These are phyloP conservation scores for Rachicladosporium sp. DNA, from an alignment of 2,329 filamentous ascomycete species.

Conservation along the genomic window DNA sequence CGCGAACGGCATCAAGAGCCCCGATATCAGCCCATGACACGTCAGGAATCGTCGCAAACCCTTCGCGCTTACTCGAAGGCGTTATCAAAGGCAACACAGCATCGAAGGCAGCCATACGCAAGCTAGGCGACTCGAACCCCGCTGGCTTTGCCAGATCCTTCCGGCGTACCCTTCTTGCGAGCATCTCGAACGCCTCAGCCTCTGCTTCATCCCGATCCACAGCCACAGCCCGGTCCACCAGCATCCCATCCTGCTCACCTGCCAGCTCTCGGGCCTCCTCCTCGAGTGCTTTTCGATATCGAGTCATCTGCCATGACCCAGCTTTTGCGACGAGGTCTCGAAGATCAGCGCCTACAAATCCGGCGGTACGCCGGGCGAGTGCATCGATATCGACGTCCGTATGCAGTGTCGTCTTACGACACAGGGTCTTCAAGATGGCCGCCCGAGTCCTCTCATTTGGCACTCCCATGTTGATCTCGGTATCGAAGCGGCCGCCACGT, in stretches of 20 bases:
- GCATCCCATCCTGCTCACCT: constrained; percentile 32
- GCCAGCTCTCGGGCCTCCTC: constrained; percentile 13
- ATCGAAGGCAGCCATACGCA: constrained; percentile 59
- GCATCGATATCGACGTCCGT: constrained; percentile 60
- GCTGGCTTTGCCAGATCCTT: constrained; percentile 38
- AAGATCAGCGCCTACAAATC: constrained; percentile 86
- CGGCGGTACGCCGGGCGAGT: constrained; percentile 78
- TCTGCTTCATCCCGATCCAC: constrained; percentile 39
- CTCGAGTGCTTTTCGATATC: constrained; percentile 43
- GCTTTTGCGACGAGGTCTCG: constrained; percentile 57
- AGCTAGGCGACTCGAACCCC: constrained; percentile 42
- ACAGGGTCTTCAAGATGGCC: constrained; percentile 64
- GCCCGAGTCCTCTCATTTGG: constrained; percentile 68
- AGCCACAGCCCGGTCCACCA: constrained; percentile 33
- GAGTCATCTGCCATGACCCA: constrained; percentile 50
- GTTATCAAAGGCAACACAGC: constrained; percentile 62
- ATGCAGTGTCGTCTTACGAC: constrained; percentile 50
- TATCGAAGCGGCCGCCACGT: constrained; percentile 64
- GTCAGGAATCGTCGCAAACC: constrained; percentile 86
- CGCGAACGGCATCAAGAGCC: constrained; percentile 64
- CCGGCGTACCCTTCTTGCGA: constrained; percentile 3
- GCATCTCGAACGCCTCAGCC: constrained; percentile 10
- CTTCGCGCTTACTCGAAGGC: constrained; percentile 77
- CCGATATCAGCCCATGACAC: constrained; percentile 91
- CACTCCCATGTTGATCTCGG: constrained; percentile 76